These are phyloP conservation scores for Globisporangium cederbergense DNA, from an alignment of 352 stramenopile species.

Conservation along the genomic window DNA sequence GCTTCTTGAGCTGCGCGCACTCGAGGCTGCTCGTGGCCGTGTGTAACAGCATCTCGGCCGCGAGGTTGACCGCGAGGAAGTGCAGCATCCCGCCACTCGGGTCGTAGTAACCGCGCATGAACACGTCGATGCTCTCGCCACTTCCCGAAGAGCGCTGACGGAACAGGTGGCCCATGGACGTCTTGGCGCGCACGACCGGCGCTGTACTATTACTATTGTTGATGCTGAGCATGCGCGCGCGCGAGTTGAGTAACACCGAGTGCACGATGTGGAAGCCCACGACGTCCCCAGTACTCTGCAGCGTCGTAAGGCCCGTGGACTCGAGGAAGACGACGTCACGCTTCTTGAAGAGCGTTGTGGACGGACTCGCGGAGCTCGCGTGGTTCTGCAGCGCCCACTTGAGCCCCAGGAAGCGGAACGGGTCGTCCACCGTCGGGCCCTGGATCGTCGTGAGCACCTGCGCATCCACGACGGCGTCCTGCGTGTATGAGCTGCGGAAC, in stretches of 20 bases:
- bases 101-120: constrained; percentile 30
- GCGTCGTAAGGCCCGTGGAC: constrained; percentile 48
- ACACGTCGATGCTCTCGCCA: constrained; percentile 12
- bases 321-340: constrained; percentile 71
- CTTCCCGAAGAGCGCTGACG: constrained; percentile 4
- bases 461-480: constrained; percentile 18
- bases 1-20: constrained; percentile 71
- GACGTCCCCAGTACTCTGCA: constrained; percentile 35
- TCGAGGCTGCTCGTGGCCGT: constrained; percentile 40
- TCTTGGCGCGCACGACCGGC: constrained; percentile 17
- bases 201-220: constrained; percentile 8
- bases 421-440: constrained; percentile 34
- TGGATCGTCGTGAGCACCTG: constrained; percentile 45
- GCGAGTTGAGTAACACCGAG: constrained; percentile 45
- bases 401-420: constrained; percentile 56
- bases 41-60: constrained; percentile 39
- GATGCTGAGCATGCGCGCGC: constrained; percentile 49
- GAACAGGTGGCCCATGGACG: constrained; percentile 19
- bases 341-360: constrained; percentile 36
- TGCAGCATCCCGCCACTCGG: constrained; percentile 48
- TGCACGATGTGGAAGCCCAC: constrained; percentile 62
- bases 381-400: constrained; percentile 66
- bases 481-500: constrained; percentile 35
- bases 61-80: constrained; percentile 39
- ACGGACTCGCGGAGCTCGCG: constrained; percentile 33